A percentile compares a stretch with the other conserved stretches of the same genome.
Evolutionary conservation across 2,329 filamentous ascomycete species (phyloP).

Genomic region (Xenoacremonium recifei): DNA sequence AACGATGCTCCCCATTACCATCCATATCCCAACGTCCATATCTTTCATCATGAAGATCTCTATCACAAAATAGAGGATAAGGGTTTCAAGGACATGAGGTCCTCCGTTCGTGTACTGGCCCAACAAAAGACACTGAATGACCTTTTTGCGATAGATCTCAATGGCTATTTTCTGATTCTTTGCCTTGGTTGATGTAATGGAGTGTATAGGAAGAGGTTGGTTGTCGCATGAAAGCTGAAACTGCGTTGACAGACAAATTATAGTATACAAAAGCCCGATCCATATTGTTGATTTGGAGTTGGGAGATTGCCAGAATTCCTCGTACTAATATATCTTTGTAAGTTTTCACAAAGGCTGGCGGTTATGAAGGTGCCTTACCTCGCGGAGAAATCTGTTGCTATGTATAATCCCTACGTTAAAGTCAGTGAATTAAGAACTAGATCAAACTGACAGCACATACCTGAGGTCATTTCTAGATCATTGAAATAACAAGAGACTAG

Average conservation of each 20-base stretch:
- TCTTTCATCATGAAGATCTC: conserved; percentile 31
- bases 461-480: conserved; percentile 22
- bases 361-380: no score
- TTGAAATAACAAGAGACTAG: conserved; percentile 38
- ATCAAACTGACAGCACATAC: no score
- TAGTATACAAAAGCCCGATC: conserved; percentile 46
- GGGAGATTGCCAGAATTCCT: conserved; percentile 42
- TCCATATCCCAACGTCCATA: conserved; percentile 32
- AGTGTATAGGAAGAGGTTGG: background rate
- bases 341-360: no score
- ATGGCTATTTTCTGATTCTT: conserved; percentile 4
- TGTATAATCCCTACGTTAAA: no score
- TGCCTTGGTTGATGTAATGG: background rate
- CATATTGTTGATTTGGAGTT: conserved; percentile 37
- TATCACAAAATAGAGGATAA: conserved; percentile 33
- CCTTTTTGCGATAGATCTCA: conserved; percentile 28
- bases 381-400: no score
- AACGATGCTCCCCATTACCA: conserved; percentile 32
- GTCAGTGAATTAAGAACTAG: no score
- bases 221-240: background rate
- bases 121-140: conserved; percentile 34
- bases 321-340: conserved; percentile 33
- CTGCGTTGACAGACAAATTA: conserved; percentile 39
- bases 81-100: conserved; percentile 38
- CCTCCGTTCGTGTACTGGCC: conserved; percentile 43